Conservation (phyloP, 139 green algal species). For the Chlamydomonas schloesseri region DNA sequence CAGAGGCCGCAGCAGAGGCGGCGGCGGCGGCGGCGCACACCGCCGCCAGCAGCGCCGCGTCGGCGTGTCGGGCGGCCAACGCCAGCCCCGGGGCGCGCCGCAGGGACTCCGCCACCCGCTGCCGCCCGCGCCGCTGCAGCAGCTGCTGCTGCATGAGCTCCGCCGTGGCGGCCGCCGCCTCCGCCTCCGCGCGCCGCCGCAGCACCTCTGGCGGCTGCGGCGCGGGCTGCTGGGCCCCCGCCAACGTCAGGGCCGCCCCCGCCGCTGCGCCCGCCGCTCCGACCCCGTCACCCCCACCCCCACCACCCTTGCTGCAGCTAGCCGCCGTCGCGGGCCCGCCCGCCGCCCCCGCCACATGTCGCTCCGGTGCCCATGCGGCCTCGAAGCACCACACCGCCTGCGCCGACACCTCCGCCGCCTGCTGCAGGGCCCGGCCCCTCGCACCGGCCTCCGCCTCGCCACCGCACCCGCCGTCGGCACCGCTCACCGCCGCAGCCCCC, state of each 20-base stretch:
- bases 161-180: neutral
- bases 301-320: too few relatives aligned
- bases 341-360: too few relatives aligned
- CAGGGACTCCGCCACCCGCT: neutral
- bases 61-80: neutral
- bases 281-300: neutral
- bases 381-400: neutral
- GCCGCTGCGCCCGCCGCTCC: too few relatives aligned
- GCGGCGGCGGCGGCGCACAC: slow-evolving; percentile 1
- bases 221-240: too few relatives aligned
- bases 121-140: neutral
- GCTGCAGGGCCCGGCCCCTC: neutral
- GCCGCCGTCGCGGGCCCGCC: too few relatives aligned
- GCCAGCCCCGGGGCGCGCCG: neutral
- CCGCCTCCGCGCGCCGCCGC: neutral
- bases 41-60: slow-evolving; percentile 23
- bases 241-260: neutral
- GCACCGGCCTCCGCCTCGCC: too few relatives aligned
- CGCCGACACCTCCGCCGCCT: neutral
- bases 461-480: too few relatives aligned
- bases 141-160: neutral
- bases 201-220: neutral
- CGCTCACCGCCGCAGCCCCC: neutral
- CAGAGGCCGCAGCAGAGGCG: too few relatives aligned
- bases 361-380: neutral